Conservation (phyloP, 2,329 filamentous ascomycete species). For the Claviceps sp. region DNA sequence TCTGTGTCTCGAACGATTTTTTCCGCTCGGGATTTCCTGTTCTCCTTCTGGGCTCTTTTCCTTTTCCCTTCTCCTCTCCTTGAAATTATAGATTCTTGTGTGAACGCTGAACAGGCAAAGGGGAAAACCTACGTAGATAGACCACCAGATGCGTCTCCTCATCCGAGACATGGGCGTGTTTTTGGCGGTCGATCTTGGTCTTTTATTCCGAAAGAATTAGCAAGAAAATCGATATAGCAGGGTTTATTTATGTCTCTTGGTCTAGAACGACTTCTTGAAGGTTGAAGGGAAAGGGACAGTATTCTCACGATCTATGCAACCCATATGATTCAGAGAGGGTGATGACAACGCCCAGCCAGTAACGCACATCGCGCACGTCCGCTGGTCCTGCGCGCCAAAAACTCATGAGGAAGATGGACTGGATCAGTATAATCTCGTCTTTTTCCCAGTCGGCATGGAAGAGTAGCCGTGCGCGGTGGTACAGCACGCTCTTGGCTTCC, state of each 20-base stretch:
- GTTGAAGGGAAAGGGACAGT: not conserved
- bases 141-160: slow-evolving; percentile 39
- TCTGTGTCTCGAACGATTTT: not conserved
- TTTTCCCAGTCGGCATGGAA: slow-evolving; percentile 41
- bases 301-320: slow-evolving; percentile 25
- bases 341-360: slow-evolving; percentile 37
- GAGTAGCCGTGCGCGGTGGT: slow-evolving; percentile 34
- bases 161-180: slow-evolving; percentile 17
- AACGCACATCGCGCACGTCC: slow-evolving; percentile 33
- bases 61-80: too few relatives aligned
- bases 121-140: slow-evolving; percentile 30
- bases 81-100: too few relatives aligned
- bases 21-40: not conserved
- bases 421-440: slow-evolving; percentile 34
- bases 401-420: slow-evolving; percentile 39
- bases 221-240: not conserved
- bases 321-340: slow-evolving; percentile 36
- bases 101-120: not conserved
- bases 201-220: not conserved
- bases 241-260: too few relatives aligned
- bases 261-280: too few relatives aligned
- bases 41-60: not conserved
- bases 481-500: slow-evolving; percentile 35
- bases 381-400: slow-evolving; percentile 39
- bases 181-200: slow-evolving; percentile 16